Evolutionary conservation across 805 yeast genomes (phyloP), one percentile per base, ranked within the genome.

Genomic region (Saturnispora besseyi): DNA sequence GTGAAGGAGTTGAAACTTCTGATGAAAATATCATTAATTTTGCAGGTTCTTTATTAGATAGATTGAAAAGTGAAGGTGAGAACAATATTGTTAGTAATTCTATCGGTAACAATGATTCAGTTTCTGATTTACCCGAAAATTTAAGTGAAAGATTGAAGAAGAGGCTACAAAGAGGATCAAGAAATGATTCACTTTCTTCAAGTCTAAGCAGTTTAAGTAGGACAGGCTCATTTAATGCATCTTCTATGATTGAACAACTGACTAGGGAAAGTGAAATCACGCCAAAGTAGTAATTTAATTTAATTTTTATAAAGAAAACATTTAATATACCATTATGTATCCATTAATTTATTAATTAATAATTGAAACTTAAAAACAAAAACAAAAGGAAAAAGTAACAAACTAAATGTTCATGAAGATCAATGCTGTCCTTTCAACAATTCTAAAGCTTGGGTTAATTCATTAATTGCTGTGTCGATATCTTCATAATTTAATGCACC

Each of bases 401-500:
- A 9, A 40, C 26, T 13, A 7, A 24, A 40, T 22, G 15, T 18
- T 26, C 13, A 33, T 1, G 24, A 18, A 10, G 18, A 7, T 33
- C 22, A 24, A 4, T n/a, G 44, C n/a, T 22, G 53, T 3, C 51
- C 64, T 48, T 56, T 61, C 46, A 78, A 58, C 34, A 80, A 57
- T 18, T 70, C 73, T 40, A 84, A 62, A 0, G 88, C 88, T 26
- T 69, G 61, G 15, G 66, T 62, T 44, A 85, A 64, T 60, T 85
- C 87, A 34, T 67, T 69, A 41, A 79, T 78, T 2, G 91, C 91
- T 0, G 91, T 85, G 3, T 62, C 73, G 33, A 77, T 66, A 57
- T 85, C 95, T 53, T 85, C 91, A 61, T 84, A 85, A 60, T 84
- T 84, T 60, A 85, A 70, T 0, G 95, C 93, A 50, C 88, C 81